Evolutionary conservation across 73 alveolate genomes (phyloP).

Genomic region (Uronychia setigera): DNA sequence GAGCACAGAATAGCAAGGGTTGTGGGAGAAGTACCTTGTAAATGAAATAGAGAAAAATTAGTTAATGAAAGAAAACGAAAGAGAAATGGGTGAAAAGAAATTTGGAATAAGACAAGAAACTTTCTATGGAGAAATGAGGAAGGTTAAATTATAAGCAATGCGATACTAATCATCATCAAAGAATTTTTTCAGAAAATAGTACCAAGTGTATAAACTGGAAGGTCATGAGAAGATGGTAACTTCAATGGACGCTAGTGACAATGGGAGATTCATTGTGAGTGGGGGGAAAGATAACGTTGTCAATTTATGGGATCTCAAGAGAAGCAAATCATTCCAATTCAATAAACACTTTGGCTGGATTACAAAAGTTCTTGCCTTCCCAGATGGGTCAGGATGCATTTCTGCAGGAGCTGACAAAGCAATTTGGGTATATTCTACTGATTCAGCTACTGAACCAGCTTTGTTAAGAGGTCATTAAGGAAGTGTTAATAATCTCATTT

Average conservation of each 20-base stretch:
- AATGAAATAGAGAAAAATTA: background rate
- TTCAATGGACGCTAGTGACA: constrained; percentile 25
- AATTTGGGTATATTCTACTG: constrained; percentile 16
- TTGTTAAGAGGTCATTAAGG: background rate
- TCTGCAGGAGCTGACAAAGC: constrained; percentile 54
- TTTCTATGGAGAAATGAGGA: constrained; percentile 8
- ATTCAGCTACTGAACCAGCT: background rate
- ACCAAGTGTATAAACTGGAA: constrained; percentile 18
- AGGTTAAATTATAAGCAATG: background rate
- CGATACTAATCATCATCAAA: background rate
- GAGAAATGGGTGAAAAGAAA: background rate
- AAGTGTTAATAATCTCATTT: background rate
- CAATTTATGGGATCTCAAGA: constrained; percentile 61
- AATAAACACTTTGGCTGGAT: constrained; percentile 42
- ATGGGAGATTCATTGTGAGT: constrained; percentile 31
- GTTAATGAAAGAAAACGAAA: background rate
- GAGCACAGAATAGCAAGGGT: background rate
- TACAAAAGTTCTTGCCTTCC: constrained; percentile 24
- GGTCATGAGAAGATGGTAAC: constrained; percentile 58
- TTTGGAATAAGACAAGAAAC: background rate
- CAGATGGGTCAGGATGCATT: constrained; percentile 37
- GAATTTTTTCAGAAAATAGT: constrained; percentile 26
- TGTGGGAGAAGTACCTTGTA: background rate
- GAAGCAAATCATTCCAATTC: constrained; percentile 32
- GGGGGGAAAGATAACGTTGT: constrained; percentile 63